Base-by-base conservation (phyloP, 2,329 filamentous ascomycete genomes). In the Aspergillus pseudoglaucus region DNA sequence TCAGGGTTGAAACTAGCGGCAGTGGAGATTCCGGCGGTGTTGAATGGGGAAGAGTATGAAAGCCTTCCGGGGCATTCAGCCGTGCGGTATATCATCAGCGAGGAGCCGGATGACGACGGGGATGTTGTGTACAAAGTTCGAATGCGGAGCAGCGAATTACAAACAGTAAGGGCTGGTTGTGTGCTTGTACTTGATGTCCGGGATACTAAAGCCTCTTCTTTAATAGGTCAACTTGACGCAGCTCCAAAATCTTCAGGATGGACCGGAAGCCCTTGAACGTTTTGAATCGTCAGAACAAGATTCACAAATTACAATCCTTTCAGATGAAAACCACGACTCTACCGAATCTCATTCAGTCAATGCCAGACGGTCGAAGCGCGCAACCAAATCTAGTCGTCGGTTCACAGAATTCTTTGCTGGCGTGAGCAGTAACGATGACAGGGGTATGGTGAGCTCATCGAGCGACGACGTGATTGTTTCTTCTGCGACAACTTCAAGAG, bases 1-100 rank as follows among this genome's bases (percentile, higher is more conserved):
- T 25, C 15, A 18, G 30, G 45, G 17, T 42, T 42, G 25, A 48
- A 42, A 35, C 30, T 51, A 37, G 32, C 47, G 39, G 59, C 58
- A 33, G 59, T 73, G 30, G 52, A 65, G 25, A 49, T 70, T 10
- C 68, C 69, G 8, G 40, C 17, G 1, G 45, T 68, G 4, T 45
- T 57, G 4, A 59, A 69, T 37, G 51, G 53, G 17, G 55, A 64
- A 9, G 62, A 68, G 17, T 73, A 71, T 52, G 58, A 68, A 12
- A 68, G 58, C 46, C 55, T 73, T 12, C 67, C 68, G 1, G 69
- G 68, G 9, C 68, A 72, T 53, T 70, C 63, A 46, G 51, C 55
- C 6, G 63, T 65, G 10, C 56, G 54, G 15, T 58, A 57, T 23
- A 53, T 72, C 43, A 55, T 70, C 42, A 48, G 53, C 20, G 53